Percentiles rank a stretch among this genome's conserved stretches.
Evolutionary conservation across 169 alveolate species (phyloP).

Genomic region (Toxoplasma gondii): DNA sequence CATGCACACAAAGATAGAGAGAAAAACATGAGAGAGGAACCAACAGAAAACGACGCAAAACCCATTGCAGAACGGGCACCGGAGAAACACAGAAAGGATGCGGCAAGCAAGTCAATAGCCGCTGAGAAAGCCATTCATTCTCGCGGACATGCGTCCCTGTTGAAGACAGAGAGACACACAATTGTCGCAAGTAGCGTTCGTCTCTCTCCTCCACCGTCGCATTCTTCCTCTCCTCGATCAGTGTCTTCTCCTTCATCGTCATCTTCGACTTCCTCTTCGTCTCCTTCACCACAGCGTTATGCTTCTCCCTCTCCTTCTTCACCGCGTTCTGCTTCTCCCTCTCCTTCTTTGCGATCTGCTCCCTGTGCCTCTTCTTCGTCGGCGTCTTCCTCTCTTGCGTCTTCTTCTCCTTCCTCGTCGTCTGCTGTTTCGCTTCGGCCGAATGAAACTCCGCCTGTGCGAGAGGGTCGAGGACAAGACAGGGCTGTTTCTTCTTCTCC

Average conservation of each 20-base stretch:
- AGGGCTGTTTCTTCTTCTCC: neutral
- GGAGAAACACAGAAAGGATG: neutral
- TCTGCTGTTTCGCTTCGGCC: neutral
- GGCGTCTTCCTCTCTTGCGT: neutral
- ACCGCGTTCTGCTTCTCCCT: neutral
- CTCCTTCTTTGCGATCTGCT: neutral
- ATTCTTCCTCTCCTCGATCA: neutral
- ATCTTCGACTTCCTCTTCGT: neutral
- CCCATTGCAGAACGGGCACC: neutral
- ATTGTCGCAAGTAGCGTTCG: neutral
- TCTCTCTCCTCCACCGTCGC: neutral
- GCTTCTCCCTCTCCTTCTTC: neutral
- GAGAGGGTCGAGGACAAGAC: neutral
- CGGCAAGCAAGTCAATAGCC: neutral
- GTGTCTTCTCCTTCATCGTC: neutral
- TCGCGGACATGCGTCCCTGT: neutral
- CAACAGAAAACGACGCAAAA: neutral
- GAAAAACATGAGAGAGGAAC: neutral
- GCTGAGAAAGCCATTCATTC: neutral
- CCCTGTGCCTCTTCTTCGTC: neutral
- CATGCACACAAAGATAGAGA: neutral
- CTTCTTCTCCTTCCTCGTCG: neutral
- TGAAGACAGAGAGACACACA: neutral
- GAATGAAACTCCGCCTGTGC: neutral
- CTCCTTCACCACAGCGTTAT: neutral